Base-by-base conservation (phyloP, 2,329 filamentous ascomycete genomes). In the Cladosporium sp. region DNA sequence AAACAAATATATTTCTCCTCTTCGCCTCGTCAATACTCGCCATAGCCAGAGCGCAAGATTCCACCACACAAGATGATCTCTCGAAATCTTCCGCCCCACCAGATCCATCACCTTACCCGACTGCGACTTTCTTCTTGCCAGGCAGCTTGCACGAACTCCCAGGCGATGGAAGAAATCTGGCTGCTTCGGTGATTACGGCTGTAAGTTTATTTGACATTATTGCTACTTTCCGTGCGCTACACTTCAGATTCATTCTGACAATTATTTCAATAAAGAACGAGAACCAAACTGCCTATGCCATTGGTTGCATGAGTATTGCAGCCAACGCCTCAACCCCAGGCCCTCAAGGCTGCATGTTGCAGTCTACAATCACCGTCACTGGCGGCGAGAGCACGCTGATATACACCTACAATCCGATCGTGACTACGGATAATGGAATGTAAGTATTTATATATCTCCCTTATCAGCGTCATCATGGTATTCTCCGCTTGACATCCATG, bases 351-450 rank as follows among this genome's bases (percentile, higher is more conserved):
- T 75, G 74, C 60, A 44, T 54, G 11, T 69, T 74, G 67, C 59
- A 68, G 28, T 66, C 70, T 21, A 66, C 74, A 11, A 70, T 75
- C 59, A 75, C 72, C 10, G 65, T 76, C 2, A 76, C 74, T 1
- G 72, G 73, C 65, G 73, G 73, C 58, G 68, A 69, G 36, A 74
- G 73, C 59, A 74, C 73, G 11, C 52, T 71, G 24, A 59, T 63
- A n/a, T 72, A 70, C 66, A 69, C 68, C 36, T 64, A 64, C 51
- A 64, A 64, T 21, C 61, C 61, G 24, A 57, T 57, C 32, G 61
- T 64, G 59, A 70, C 65, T 54, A 68, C 68, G 10, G 60, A 65
- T 30, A 57, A 67, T 32, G 64, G 59, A 28, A 66, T 44, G 51
- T 47, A 55, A 65, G n/a, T n/a, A n/a, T n/a, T n/a, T n/a, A n/a